Evolutionary conservation across 495 filamentous ascomycete species (phyloP), one percentile per base, ranked within the genome.

Genomic region (Hypomontagnella monticulosa): DNA sequence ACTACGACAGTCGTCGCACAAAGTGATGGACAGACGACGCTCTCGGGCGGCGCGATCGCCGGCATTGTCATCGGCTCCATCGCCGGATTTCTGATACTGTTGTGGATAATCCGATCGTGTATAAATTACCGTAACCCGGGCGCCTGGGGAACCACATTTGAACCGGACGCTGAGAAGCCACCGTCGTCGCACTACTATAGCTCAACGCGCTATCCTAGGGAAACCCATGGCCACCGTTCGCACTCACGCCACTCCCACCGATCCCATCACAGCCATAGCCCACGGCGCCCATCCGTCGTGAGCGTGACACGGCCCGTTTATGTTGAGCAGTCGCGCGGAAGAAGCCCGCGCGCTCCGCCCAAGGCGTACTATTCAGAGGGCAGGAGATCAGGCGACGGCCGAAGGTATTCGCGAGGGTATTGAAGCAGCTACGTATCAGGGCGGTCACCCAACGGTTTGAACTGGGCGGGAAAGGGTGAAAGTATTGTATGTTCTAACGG

Each of bases 21-120:
- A 4, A 59, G 57, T 12, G 64, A 43, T 23, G 79, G 79, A 59
- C 71, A 72, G 10, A 44, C 64, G 5, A 48, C 74, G 12, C 75
- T 88, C 12, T 76, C 75, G 15, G 78, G 83, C 14, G 85, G 85
- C 18, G 84, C 75, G 1, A 86, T 88, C 40, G 85, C 85, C 0
- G 85, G 85, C 38, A 87, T 87, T 58, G 85, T 88, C 48, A 80
- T 88, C 66, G 85, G 85, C 33, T 80, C 81, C 16, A 82, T 88
- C 48, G 83, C 72, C 46, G 85, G 85, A 5, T 75, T 86, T 1
- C 73, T 88, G 0, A 68, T 87, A 0, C 52, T 88, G 3, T 64
- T 83, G 19, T 87, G 85, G 85, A 75, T 87, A 66, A 67, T 81
- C 68, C 71, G 73, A 4, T 78, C 73, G 0, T 81, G 79, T 60